These are phyloP conservation scores for Hemileccinum rubropunctum DNA, from an alignment of 768 basidiomycete genomes.

Conservation along the genomic window DNA sequence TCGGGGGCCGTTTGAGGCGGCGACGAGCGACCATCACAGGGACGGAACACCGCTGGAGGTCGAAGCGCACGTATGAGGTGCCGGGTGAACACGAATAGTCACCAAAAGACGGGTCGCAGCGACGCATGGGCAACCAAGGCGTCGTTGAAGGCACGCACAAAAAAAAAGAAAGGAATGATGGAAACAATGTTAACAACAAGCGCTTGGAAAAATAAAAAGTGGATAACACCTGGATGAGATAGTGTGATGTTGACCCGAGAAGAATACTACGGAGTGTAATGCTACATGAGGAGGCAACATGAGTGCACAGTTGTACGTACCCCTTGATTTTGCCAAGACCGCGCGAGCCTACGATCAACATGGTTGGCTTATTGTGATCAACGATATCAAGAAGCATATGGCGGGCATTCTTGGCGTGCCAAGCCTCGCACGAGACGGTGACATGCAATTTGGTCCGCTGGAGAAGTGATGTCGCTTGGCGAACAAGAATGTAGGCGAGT, in stretches of 20 bases:
- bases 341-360: constrained; percentile 95
- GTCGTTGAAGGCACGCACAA: neutral
- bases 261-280: constrained; percentile 57
- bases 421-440: constrained; percentile 86
- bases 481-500: constrained; percentile 80
- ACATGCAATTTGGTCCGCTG: constrained; percentile 90
- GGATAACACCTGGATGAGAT: constrained; percentile 70
- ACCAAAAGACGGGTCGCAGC: neutral
- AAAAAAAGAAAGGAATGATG: neutral
- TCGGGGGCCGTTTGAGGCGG: constrained; percentile 83
- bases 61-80: too few species aligned
- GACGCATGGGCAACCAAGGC: neutral
- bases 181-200: neutral
- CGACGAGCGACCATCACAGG: constrained; percentile 97
- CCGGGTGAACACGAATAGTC: neutral
- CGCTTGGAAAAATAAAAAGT: neutral
- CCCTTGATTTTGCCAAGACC: constrained; percentile 86
- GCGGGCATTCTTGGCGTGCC: constrained; percentile 93
- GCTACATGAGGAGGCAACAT: neutral
- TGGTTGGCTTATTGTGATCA: constrained; percentile 81
- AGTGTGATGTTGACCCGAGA: constrained; percentile 93
- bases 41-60: constrained; percentile 76
- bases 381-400: constrained; percentile 92
- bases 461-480: constrained; percentile 85
- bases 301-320: constrained; percentile 39